Evolutionary conservation across 192 early-diverging fungal species (phyloP), one percentile per base, ranked within the genome.

Genomic region (Podila horticola): DNA sequence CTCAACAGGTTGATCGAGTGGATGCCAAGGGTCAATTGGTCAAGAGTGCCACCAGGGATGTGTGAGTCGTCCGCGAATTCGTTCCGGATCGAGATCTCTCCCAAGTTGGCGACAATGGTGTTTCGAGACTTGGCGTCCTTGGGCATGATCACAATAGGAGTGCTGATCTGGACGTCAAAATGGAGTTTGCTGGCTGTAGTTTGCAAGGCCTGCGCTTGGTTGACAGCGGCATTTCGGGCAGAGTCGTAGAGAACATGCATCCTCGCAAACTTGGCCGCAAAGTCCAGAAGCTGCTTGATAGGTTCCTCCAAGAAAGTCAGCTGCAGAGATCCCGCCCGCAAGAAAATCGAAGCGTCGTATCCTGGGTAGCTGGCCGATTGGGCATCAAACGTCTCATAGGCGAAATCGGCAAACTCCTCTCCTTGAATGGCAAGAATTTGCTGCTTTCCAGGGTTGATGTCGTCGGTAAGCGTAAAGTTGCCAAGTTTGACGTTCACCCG

Each of bases 241-340:
- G 90, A 86, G 69, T 98, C 98, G 75, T 95, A 92, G 10, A 97
- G 64, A 30, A 86, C 87, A 67, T 97, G 93, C 95, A 98, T 96
- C 30, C 92, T 86, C 0, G 92, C 89, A 84, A 98, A 98, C 71
- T 97, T 91, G 66, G 89, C 93, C 2, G 95, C 88, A 74, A 91
- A 99, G 30, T 85, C 88, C 71, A 95, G 86, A 6, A 98, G 79
- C 57, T 92, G 87, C 26, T 79, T 72, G 50, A 96, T 83, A 29
- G 94, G 88, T 28, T 93, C 86, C 67, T 95, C 94, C 15, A 96
- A 70, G 79, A 95, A 98, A 3, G 90, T 92, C 52, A 97, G 61
- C 57, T 88, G 90, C 30, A 95, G 89, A 5, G 98, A 95, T 3
- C 93, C 94, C n/a, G 94, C 90, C 11, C 88, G 84, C 31, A 99